These are phyloP conservation scores for Phlebiopsis flavidoalba DNA, from an alignment of 768 basidiomycete genomes.

Conservation along the genomic window DNA sequence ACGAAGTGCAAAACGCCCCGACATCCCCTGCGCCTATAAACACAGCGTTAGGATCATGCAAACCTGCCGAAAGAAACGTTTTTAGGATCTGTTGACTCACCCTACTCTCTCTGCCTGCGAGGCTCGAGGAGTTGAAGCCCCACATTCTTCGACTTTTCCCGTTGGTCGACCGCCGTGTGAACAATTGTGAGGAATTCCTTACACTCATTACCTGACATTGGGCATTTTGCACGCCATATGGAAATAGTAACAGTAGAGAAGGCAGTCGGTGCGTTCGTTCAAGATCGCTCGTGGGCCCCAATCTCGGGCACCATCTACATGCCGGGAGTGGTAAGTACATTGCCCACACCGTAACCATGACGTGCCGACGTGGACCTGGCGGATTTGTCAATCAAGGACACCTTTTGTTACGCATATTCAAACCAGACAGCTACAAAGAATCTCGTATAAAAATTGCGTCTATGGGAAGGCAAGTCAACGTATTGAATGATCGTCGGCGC, in stretches of 20 bases:
- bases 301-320: no score
- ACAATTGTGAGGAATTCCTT: not conserved
- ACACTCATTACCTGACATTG: not conserved
- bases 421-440: constrained; percentile 72
- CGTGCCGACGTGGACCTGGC: no score
- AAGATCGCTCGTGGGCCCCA: not conserved
- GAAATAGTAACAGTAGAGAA: not conserved
- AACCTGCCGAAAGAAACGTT: not conserved
- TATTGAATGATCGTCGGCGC: constrained; percentile 97
- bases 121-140: constrained; percentile 53
- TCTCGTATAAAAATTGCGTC: constrained; percentile 95
- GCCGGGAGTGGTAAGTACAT: no score
- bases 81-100: constrained; percentile 40
- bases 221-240: not conserved
- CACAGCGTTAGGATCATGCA: not conserved
- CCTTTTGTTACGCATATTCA: constrained; percentile 77
- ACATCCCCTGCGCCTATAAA: constrained; percentile 68
- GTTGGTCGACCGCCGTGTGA: constrained; percentile 26
- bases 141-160: constrained; percentile 46
- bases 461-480: constrained; percentile 82
- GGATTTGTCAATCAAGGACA: constrained; percentile 58
- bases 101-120: constrained; percentile 78
- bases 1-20: constrained; percentile 86
- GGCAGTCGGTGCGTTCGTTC: not conserved
- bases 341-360: no score